These are phyloP conservation scores for Fusarium verticillioides DNA, from an alignment of 2,329 filamentous ascomycete genomes.

Conservation along the genomic window DNA sequence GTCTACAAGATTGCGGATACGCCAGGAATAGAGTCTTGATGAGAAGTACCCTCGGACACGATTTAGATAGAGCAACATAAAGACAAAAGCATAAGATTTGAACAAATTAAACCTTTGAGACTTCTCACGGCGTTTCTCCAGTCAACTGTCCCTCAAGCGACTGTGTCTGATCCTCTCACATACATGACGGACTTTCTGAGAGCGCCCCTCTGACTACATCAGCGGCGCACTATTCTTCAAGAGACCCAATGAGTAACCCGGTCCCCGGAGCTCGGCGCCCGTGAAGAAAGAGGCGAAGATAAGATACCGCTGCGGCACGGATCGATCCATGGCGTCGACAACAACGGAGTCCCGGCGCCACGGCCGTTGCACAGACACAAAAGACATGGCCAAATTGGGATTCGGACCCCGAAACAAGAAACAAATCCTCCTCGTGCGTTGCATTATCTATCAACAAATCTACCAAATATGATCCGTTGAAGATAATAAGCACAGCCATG, in stretches of 20 bases:
- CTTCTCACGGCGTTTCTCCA: fast-evolving
- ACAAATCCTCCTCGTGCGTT: fast-evolving
- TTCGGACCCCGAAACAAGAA: not conserved
- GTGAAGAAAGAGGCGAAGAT: not conserved
- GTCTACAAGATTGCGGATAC: conserved; percentile 22
- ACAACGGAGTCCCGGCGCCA: not conserved
- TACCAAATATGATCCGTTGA: not conserved
- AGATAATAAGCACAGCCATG: not conserved
- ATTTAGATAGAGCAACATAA: not conserved
- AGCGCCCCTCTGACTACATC: not conserved
- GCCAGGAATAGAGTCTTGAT: not conserved
- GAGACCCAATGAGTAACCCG: fast-evolving
- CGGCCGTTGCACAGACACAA: not conserved
- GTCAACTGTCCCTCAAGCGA: fast-evolving
- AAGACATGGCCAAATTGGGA: not conserved
- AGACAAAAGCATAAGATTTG: not conserved
- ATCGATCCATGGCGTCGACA: not conserved
- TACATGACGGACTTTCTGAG: too few species aligned
- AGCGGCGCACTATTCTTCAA: fast-evolving
- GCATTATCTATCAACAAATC: fast-evolving
- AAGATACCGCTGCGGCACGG: not conserved
- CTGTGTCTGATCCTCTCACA: not conserved
- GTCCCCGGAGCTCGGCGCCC: not conserved
- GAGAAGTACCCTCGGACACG: fast-evolving
- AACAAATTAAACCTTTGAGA: not conserved